Base-by-base conservation (phyloP, 1,139 yeast genomes). In the Candida sanyaensis region DNA sequence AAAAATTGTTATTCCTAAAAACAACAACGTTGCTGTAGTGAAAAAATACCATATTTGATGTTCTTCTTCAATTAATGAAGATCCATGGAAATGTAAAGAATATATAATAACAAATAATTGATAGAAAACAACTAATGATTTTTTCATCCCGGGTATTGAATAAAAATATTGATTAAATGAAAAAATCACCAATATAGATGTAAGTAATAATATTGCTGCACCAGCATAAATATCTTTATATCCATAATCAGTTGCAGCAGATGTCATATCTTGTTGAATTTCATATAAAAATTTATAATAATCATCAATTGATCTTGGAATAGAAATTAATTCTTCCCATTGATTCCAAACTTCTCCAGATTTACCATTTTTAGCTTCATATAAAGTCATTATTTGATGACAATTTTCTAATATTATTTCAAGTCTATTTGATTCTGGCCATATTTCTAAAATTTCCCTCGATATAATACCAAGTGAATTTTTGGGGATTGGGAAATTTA, bases 41-140 rank as follows among this genome's bases (percentile, higher is more conserved):
- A 84, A 72, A 78, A 93, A 86, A 88, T 96, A 93, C 99, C 99
- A 93, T 12, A 91, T 68, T 62, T 91, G 97, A 61, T 93, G 96
- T 60, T 93, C 99, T 63, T 93, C 99, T 59, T 93, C 99, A n/a
- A 93, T 88, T 53, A 91, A 74, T 26, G 97, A 89, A 34, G 97
- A 88, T 0, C 96, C 97, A 71, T 90, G 89, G 63, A 87, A 85
- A 42, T 86, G 81, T 1, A 75, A 53, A 0, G 86, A 75, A 58
- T 83, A 84, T 0, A 73, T 38, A 1, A 73, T 52, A 8, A 82
- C 71, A 23, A 81, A 61, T 0, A 53, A 48, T 27, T 68, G 52
- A 50, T 67, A 69, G 28, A 55, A 55, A 1, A 57, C 27, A 3
- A 54, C 72, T 57, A 43, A 64, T 5, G 48, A 26, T 8, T 41